A percentile compares a stretch with the other conserved stretches of the same genome.
These are phyloP conservation scores for Neoarthrinium moseri DNA, from an alignment of 2,329 filamentous ascomycete genomes.

Conservation along the genomic window DNA sequence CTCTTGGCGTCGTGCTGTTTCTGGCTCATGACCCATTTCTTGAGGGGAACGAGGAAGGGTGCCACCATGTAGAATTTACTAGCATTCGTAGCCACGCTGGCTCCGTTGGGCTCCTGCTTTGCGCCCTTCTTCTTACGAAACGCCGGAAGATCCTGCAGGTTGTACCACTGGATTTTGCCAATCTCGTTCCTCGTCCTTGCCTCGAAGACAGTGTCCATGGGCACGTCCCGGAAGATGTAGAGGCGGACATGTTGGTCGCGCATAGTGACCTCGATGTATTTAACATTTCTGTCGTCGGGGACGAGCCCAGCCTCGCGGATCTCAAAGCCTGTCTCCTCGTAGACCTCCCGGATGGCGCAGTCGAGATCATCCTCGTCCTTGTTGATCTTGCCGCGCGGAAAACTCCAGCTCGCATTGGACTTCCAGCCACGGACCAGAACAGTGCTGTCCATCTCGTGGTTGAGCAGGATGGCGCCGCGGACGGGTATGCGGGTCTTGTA, in stretches of 20 bases:
- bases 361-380: conserved; percentile 93
- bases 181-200: conserved; percentile 95
- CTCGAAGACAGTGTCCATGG: conserved; percentile 83
- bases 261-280: conserved; percentile 87
- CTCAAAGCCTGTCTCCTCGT: conserved; percentile 94
- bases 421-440: conserved; percentile 98
- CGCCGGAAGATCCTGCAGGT: conserved; percentile 81
- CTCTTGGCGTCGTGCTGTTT: conserved; percentile 66
- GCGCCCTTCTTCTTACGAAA: conserved; percentile 68
- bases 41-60: conserved; percentile 81
- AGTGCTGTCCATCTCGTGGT: conserved; percentile 89
- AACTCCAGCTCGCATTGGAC: conserved; percentile 94
- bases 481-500: conserved; percentile 97
- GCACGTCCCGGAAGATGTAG: conserved; percentile 87
- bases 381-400: conserved; percentile 96
- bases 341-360: conserved; percentile 91
- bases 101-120: conserved; percentile 55
- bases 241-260: conserved; percentile 89
- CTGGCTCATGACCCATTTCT: conserved; percentile 88
- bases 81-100: conserved; percentile 57
- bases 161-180: conserved; percentile 95
- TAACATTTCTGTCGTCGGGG: conserved; percentile 67
- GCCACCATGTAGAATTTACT: conserved; percentile 99
- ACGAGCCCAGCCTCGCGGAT: conserved; percentile 74
- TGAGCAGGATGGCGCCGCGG: conserved; percentile 88